Percentiles rank a stretch among this genome's conserved stretches.
Conservation (phyloP, 352 stramenopile genomes). For the Phytophthora pluvialis region DNA sequence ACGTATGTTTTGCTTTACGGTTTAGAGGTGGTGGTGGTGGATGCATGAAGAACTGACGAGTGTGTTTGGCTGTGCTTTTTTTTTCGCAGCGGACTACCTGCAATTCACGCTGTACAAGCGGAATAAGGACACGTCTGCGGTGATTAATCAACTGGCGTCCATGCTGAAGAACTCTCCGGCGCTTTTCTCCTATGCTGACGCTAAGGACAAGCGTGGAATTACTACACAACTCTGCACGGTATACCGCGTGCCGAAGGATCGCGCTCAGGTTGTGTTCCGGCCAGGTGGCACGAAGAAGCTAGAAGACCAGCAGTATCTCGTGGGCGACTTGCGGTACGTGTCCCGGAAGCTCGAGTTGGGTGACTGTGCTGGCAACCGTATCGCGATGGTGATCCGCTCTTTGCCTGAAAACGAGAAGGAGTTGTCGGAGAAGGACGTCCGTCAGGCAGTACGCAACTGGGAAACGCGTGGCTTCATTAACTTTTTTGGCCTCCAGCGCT, state of each 20-base stretch:
- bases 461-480: constrained; percentile 93
- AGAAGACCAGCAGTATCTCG: constrained; percentile 83
- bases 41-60: constrained; percentile 16
- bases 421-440: constrained; percentile 36
- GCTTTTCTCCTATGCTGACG: constrained; percentile 93
- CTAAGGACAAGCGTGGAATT: constrained; percentile 97
- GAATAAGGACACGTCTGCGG: constrained; percentile 93
- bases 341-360: constrained; percentile 85
- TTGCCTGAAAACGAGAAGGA: constrained; percentile 71
- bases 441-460: constrained; percentile 56
- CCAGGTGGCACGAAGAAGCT: constrained; percentile 42
- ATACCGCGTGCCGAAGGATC: constrained; percentile 76
- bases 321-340: constrained; percentile 94
- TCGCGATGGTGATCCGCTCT: constrained; percentile 93
- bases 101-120: constrained; percentile 97
- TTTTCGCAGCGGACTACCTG: constrained; percentile 89
- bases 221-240: constrained; percentile 96
- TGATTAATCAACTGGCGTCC: constrained; percentile 80
- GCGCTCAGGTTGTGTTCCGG: constrained; percentile 56
- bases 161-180: constrained; percentile 69
- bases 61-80: constrained; percentile 13
- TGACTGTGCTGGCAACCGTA: constrained; percentile 92
- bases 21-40: not conserved
- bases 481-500: constrained; percentile 97
- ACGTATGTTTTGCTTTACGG: constrained; percentile 44